Base-by-base conservation (phyloP, 192 early-diverging fungal genomes). In the Podila clonocystis region DNA sequence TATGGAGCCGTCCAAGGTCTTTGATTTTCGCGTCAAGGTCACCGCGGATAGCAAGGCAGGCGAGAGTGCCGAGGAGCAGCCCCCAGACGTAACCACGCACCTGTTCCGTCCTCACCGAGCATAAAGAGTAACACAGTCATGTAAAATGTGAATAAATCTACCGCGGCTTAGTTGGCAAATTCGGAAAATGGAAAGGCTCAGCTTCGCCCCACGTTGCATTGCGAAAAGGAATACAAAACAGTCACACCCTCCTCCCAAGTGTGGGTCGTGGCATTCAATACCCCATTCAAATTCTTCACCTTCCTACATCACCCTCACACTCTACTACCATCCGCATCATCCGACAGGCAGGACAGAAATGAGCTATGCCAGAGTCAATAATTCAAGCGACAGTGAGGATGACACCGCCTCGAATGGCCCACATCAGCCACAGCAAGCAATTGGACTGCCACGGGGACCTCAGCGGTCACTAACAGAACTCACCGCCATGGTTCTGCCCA, bases 341-440 rank as follows among this genome's bases (percentile, higher is more conserved):
- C 41, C 41, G 41, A 45, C 41, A 12, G 41, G 41, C 41, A 15
- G 41, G 41, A 45, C 41, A 29, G 57, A 31, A 64, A 79, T 79
- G 76, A 79, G 76, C 61, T 79, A 79, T 72, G 69, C 33, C 31
- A 66, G 76, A 50, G 64, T 79, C 49, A 67, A 72, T 17, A 41
- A 72, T 26, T 57, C 65, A n/a, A 79, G 76, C 33, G 76, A 79
- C 70, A 70, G 68, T 45, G 74, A 76, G 26, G 76, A 79, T 34
- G 70, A 68, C 26, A 50, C 38, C 3, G 50, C 20, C 20, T 19
- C 11, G 20, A 22, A 50, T 8, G 48, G 17, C 36, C 20, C 24
- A 12, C 11, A 60, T 15, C 19, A 41, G 11, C 50, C 49, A 41
- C 57, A 58, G 49, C n/a, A 58, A 34, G 24, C 38, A 38, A 33